phyloP scores from a whole-genome alignment of 495 filamentous ascomycete genomes.

The Hapsidospora chrysogenum region DNA sequence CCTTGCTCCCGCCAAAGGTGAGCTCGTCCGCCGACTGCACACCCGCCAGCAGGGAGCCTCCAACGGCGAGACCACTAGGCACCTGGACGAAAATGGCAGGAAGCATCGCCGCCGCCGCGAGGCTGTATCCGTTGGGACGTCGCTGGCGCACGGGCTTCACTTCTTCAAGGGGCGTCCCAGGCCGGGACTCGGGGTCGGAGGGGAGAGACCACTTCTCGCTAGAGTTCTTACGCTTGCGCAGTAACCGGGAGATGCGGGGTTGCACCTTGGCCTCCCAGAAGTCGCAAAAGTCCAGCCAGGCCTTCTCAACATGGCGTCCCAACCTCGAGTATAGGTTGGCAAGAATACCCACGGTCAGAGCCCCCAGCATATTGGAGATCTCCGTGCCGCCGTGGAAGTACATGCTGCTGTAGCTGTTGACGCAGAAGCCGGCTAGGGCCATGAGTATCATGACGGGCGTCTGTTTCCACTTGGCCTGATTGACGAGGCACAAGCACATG shows the following conservation, averaged over 20 bases:
- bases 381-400: conserved; percentile 65
- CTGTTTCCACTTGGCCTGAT: conserved; percentile 82
- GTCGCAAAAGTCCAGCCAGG: conserved; percentile 8
- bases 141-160: conserved; percentile 2
- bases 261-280: conserved; percentile 12
- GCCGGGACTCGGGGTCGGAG: conserved; percentile 2
- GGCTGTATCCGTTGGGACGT: conserved; percentile 39
- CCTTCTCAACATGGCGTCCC: conserved; percentile 25
- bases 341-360: conserved; percentile 69
- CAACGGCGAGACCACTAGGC: conserved; percentile 73
- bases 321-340: conserved; percentile 79
- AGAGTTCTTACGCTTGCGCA: not conserved
- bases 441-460: conserved; percentile 72
- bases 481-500: conserved; percentile 66
- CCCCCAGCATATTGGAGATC: conserved; percentile 69
- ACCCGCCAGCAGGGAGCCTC: conserved; percentile 69
- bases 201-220: not conserved
- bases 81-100: conserved; percentile 94
- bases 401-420: conserved; percentile 62
- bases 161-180: conserved; percentile 3
- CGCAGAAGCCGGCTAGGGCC: conserved; percentile 68
- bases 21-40: conserved; percentile 72
- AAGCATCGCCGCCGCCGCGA: conserved; percentile 76
- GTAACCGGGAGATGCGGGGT: conserved; percentile 8
- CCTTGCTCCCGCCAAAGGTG: conserved; percentile 21